phyloP scores from a whole-genome alignment of 352 stramenopile genomes.

The Elongisporangium anandrum region DNA sequence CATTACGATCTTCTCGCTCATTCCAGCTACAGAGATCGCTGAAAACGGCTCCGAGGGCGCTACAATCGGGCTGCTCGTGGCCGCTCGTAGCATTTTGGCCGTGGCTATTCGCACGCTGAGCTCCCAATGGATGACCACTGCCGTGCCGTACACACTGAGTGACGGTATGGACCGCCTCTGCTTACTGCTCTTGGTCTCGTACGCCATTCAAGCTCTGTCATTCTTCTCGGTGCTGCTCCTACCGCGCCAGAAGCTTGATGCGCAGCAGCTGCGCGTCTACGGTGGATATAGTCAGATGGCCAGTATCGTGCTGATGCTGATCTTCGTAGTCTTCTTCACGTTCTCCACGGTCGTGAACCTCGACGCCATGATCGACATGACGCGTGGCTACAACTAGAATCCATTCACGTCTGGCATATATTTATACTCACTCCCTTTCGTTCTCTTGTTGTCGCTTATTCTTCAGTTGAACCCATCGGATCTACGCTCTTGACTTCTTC shows the following conservation, averaged over 20 bases:
- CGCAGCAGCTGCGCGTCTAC: slow-evolving; percentile 61
- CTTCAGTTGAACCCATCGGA: not conserved
- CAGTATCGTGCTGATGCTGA: slow-evolving; percentile 41
- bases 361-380: slow-evolving; percentile 32
- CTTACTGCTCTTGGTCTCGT: slow-evolving; percentile 47
- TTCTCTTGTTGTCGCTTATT: not conserved
- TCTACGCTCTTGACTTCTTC: too few relatives aligned
- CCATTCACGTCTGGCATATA: not conserved
- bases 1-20: slow-evolving; percentile 68
- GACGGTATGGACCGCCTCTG: slow-evolving; percentile 23
- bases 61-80: slow-evolving; percentile 58
- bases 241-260: slow-evolving; percentile 55
- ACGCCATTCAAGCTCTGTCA: slow-evolving; percentile 43
- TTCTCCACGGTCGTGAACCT: slow-evolving; percentile 55
- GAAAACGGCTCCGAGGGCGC: slow-evolving; percentile 67
- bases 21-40: slow-evolving; percentile 61
- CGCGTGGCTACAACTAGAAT: slow-evolving; percentile 1
- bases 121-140: slow-evolving; percentile 34
- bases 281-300: slow-evolving; percentile 55
- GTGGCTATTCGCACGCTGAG: slow-evolving; percentile 53
- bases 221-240: slow-evolving; percentile 53
- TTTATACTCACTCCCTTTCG: not conserved
- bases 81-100: slow-evolving; percentile 54
- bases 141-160: slow-evolving; percentile 18
- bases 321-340: slow-evolving; percentile 55